Evolutionary conservation across 345 rosid genomes (phyloP).

Genomic region (Cardamine resedifolia): DNA sequence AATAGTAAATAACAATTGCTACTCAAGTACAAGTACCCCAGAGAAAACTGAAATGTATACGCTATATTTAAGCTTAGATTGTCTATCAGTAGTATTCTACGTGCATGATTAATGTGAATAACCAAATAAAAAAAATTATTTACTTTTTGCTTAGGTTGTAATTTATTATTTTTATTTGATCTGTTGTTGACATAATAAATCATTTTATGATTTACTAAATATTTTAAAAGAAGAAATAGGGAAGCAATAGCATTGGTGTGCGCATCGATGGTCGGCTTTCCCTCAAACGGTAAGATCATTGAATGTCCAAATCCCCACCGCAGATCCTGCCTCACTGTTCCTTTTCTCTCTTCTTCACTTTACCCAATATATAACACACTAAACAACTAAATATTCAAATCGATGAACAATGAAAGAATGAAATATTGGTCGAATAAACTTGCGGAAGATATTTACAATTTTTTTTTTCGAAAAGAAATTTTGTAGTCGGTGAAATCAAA

Average conservation of each 20-base stretch:
- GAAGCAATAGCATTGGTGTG: slow-evolving; percentile 39
- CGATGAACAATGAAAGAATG: slow-evolving; percentile 24
- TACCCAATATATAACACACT: slow-evolving; percentile 5
- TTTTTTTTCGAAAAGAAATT: neutral
- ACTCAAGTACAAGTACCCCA: too few relatives aligned
- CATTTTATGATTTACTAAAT: neutral
- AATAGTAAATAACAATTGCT: neutral
- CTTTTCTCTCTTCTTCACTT: slow-evolving; percentile 28
- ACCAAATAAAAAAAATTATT: neutral
- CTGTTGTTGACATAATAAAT: neutral
- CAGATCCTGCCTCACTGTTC: slow-evolving; percentile 40
- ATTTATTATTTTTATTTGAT: neutral
- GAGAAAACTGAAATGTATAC: neutral
- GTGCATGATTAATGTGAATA: neutral
- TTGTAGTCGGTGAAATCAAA: neutral
- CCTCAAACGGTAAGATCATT: slow-evolving; percentile 39
- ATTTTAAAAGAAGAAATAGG: neutral
- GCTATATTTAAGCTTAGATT: neutral
- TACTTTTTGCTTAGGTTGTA: neutral
- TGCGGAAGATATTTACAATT: neutral
- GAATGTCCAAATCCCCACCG: slow-evolving; percentile 43
- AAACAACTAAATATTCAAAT: neutral
- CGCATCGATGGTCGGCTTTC: slow-evolving; percentile 41
- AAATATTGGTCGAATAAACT: slow-evolving; percentile 22
- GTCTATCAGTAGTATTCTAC: neutral